Conservation (phyloP, 768 basidiomycete genomes). For the Crepidotus variabilis region DNA sequence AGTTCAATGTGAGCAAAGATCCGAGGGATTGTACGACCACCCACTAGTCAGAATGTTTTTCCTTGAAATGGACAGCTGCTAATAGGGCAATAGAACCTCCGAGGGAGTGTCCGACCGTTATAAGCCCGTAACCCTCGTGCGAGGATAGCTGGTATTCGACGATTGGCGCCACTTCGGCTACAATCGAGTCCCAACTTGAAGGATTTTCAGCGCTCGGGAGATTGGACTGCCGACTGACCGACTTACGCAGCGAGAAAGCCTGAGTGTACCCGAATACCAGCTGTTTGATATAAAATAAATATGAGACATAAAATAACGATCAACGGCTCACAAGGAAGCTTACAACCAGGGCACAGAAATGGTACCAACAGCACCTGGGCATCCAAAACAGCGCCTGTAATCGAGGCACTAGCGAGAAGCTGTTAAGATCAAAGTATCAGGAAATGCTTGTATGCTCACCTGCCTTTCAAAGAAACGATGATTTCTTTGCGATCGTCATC, state of each 20-base stretch:
- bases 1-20: not conserved
- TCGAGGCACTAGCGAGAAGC: conserved; percentile 29
- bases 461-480: conserved; percentile 47
- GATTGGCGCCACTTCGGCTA: conserved; percentile 32
- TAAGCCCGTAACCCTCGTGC: conserved; percentile 35
- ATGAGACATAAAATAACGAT: not conserved
- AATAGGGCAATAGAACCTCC: conserved; percentile 50
- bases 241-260: conserved; percentile 49
- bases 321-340: conserved; percentile 30
- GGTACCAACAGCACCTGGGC: conserved; percentile 38
- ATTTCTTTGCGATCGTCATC: conserved; percentile 43
- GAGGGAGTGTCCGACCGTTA: conserved; percentile 50
- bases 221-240: not conserved
- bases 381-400: conserved; percentile 40
- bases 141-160: conserved; percentile 30
- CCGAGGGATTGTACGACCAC: conserved; percentile 3
- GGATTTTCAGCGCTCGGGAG: not conserved
- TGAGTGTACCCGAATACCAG: conserved; percentile 39
- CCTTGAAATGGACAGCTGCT: conserved; percentile 40
- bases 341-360: conserved; percentile 40
- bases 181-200: conserved; percentile 47
- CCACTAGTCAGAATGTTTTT: conserved; percentile 35
- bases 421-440: not conserved
- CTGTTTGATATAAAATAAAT: conserved; percentile 16
- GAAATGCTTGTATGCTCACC: conserved; percentile 25